These are phyloP conservation scores for Lichtheimia ramosa DNA, from an alignment of 371 early-diverging fungal species.

Conservation along the genomic window DNA sequence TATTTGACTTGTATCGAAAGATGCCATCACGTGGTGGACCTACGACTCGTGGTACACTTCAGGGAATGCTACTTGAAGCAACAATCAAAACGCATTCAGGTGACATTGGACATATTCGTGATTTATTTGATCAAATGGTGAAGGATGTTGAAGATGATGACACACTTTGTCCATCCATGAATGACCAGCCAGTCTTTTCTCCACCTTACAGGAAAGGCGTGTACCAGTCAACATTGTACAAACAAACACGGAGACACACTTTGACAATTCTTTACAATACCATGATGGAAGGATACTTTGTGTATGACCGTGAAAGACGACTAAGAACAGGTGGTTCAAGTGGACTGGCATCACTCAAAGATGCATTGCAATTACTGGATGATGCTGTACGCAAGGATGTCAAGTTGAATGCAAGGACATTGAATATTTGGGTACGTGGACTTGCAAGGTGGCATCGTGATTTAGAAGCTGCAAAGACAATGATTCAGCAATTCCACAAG, in stretches of 20 bases:
- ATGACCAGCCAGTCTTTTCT: background rate
- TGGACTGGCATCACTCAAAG: constrained; percentile 9
- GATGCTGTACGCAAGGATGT: constrained; percentile 25
- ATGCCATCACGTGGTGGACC: constrained; percentile 17
- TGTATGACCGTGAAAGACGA: constrained; percentile 21
- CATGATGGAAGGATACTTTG: constrained; percentile 48
- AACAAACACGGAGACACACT: background rate
- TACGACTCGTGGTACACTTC: constrained; percentile 21
- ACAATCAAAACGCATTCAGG: constrained; percentile 18
- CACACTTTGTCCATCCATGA: background rate
- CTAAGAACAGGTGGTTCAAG: background rate
- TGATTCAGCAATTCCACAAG: constrained; percentile 20
- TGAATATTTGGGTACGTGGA: constrained; percentile 47
- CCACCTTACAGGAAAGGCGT: background rate
- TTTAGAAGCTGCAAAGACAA: constrained; percentile 25
- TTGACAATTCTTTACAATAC: constrained; percentile 33
- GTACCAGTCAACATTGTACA: too few species aligned
- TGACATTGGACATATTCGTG: constrained; percentile 5
- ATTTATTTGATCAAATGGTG: constrained; percentile 24
- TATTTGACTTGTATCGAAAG: constrained; percentile 19
- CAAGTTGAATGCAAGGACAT: constrained; percentile 22
- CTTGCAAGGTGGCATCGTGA: constrained; percentile 33
- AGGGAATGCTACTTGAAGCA: constrained; percentile 31
- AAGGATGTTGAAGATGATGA: constrained; percentile 11
- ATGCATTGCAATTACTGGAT: constrained; percentile 22